These are phyloP conservation scores for Gremmenia infestans DNA, from an alignment of 2,329 filamentous ascomycete species.

Conservation along the genomic window DNA sequence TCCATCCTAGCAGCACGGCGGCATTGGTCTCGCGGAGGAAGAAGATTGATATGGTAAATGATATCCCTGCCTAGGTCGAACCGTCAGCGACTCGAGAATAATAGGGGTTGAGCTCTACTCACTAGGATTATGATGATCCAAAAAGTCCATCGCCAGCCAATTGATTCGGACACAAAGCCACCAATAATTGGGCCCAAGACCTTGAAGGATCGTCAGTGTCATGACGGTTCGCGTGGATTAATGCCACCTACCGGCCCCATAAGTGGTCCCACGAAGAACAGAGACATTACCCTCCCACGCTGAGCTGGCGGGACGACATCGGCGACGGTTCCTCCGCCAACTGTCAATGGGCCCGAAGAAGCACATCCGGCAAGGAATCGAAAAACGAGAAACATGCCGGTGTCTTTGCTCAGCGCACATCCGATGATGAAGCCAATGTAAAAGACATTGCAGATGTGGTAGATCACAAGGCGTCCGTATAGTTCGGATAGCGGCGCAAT, in stretches of 20 bases:
- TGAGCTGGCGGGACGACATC: conserved; percentile 17
- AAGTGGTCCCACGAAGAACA: conserved; percentile 22
- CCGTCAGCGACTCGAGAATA: conserved; percentile 5
- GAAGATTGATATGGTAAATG: conserved; percentile 16
- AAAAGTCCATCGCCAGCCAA: conserved; percentile 37
- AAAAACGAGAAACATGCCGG: conserved; percentile 49
- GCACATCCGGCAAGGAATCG: conserved; percentile 54
- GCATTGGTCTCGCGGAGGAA: conserved; percentile 42
- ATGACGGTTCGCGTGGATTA: neutral
- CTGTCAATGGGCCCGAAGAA: conserved; percentile 31
- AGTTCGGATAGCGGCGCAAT: conserved; percentile 52
- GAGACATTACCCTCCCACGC: conserved; percentile 17
- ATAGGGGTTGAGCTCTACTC: conserved; percentile 8
- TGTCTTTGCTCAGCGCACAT: conserved; percentile 45
- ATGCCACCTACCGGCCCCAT: conserved; percentile 31
- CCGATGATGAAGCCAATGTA: conserved; percentile 48
- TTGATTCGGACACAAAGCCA: conserved; percentile 33
- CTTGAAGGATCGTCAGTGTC: neutral
- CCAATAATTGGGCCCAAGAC: conserved; percentile 28
- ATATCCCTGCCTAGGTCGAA: conserved; percentile 29
- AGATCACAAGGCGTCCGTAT: conserved; percentile 48
- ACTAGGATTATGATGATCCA: conserved; percentile 34
- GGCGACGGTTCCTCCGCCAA: conserved; percentile 22
- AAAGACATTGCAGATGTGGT: conserved; percentile 47
- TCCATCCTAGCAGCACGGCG: conserved; percentile 41